phyloP scores from a whole-genome alignment of 164 flowering plant genomes.

The Tetracentron sinense region DNA sequence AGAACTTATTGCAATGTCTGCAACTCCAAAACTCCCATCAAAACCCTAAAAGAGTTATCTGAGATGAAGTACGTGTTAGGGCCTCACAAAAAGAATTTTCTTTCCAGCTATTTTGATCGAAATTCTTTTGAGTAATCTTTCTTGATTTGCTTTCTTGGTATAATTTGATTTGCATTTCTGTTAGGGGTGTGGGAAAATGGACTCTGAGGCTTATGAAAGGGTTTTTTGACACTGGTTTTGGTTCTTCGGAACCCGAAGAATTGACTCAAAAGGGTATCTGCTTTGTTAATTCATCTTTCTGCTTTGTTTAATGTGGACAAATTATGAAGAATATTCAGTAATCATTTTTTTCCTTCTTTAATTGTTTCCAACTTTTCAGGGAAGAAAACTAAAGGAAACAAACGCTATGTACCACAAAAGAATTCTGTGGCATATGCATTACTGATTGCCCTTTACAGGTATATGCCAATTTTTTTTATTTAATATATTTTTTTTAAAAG shows the following conservation, averaged over 20 bases:
- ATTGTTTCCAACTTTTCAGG: slow-evolving; percentile 34
- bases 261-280: slow-evolving; percentile 34
- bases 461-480: background rate
- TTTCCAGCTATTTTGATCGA: too few relatives aligned
- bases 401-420: slow-evolving; percentile 75
- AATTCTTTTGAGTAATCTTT: background rate
- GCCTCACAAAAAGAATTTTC: background rate
- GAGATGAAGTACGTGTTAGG: slow-evolving; percentile 53
- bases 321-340: background rate
- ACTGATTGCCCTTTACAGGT: slow-evolving; percentile 83
- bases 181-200: slow-evolving; percentile 93
- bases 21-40: slow-evolving; percentile 42
- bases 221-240: slow-evolving; percentile 45
- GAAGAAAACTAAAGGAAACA: slow-evolving; percentile 44
- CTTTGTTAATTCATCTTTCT: background rate
- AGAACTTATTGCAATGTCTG: slow-evolving; percentile 63
- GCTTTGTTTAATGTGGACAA: background rate
- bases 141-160: slow-evolving; percentile 3
- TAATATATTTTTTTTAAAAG: background rate
- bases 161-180: slow-evolving; percentile 14
- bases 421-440: slow-evolving; percentile 90
- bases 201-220: slow-evolving; percentile 59
- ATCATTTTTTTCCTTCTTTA: background rate
- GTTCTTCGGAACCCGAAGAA: slow-evolving; percentile 41
- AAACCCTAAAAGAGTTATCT: slow-evolving; percentile 59